Conservation (phyloP, 2,329 filamentous ascomycete genomes). For the Gaeumannomyces tritici region DNA sequence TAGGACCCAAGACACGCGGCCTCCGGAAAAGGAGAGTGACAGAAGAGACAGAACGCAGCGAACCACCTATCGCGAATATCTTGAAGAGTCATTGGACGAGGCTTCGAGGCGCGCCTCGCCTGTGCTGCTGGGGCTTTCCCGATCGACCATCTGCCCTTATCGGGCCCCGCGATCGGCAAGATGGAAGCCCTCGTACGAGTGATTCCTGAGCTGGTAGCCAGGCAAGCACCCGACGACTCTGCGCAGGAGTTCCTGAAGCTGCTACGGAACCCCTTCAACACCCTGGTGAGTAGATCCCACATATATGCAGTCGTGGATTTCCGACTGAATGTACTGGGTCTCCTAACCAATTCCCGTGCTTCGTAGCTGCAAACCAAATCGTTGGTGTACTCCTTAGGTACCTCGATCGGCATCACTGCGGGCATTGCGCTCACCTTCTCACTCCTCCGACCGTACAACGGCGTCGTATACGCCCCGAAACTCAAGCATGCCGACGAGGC, state of each 20-base stretch:
- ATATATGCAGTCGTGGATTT: background rate
- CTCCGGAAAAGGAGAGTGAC: background rate
- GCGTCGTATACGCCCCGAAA: conserved; percentile 87
- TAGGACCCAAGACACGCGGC: background rate
- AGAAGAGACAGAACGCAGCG: background rate
- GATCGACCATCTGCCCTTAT: background rate
- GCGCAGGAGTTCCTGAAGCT: conserved; percentile 36
- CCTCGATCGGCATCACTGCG: conserved; percentile 66
- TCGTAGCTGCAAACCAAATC: conserved; percentile 42
- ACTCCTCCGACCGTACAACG: conserved; percentile 81
- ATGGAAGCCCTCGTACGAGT: conserved; percentile 10
- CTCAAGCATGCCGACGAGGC: conserved; percentile 86
- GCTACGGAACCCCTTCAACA: conserved; percentile 38
- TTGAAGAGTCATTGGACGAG: background rate
- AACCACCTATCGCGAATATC: background rate
- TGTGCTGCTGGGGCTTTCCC: background rate
- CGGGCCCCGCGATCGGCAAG: background rate
- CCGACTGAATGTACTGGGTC: background rate
- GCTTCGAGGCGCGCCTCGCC: background rate
- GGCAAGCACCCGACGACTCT: conserved; percentile 14
- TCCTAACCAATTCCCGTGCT: background rate
- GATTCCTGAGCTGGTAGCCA: conserved; percentile 5
- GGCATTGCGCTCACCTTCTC: conserved; percentile 76
- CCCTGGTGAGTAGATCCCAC: conserved; percentile 22
- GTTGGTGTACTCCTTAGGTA: conserved; percentile 69